Base-by-base conservation (phyloP, 768 basidiomycete species). In the Sporobolomyces phaffii region DNA sequence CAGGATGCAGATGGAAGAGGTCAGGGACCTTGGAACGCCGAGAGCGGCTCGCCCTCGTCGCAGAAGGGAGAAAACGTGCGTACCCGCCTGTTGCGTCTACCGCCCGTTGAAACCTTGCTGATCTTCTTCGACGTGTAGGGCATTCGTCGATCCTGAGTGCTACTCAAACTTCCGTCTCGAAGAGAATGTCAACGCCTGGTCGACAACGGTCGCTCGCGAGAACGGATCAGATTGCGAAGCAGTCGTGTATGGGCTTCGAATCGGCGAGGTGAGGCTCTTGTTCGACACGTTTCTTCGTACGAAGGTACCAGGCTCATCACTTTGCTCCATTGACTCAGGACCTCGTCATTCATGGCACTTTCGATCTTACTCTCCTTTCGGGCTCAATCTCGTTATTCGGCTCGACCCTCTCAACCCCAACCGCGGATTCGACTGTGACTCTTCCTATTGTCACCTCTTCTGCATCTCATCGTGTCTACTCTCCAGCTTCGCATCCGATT, bases 401-500 rank as follows among this genome's bases (percentile, higher is more conserved):
- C 3, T 80, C 83, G 0, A 53, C 15, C 78, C 77, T 1, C 51
- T 78, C 18, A 17, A 22, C 22, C 62, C 75, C 22, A 41, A 17
- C 50, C 43, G 17, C 41, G n/a, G 1, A n/a, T 26, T 20, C 33
- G 52, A 4, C 62, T 9, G 20, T 60, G 45, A 1, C 41, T 22
- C 22, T 58, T 15, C 65, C 59, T 11, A 5, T 22, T 8, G 15
- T 58, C 36, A 14, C 33, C 6, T 0, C 49, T 7, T 15, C 51
- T 0, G 26, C 53, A 2, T 8, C 48, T 1, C 80, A 90, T 70
- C 78, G 77, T 17, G 79, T 93, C 31, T 93, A 85, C 74, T 87
- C 90, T 0, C 90, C 91, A 0, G 81, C 84, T 5, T 89, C 86
- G 0, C 84, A 89, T n/a, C 89, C 90, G 0, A 75, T 92, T 8